Percentiles rank a stretch among this genome's conserved stretches.
These are phyloP conservation scores for Psilocybe subaeruginosa DNA, from an alignment of 768 basidiomycete genomes.

Conservation along the genomic window DNA sequence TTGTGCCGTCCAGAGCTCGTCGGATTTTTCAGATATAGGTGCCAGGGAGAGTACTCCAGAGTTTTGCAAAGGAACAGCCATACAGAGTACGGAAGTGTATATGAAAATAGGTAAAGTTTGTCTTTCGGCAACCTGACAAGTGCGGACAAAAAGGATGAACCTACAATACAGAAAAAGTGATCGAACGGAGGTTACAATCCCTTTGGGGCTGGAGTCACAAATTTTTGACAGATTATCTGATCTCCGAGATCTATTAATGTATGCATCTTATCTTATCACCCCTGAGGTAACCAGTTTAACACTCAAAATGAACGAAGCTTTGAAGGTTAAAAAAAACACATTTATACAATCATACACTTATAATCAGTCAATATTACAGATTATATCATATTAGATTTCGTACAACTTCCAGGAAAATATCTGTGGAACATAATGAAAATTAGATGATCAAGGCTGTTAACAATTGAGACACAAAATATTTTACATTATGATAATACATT, in stretches of 20 bases:
- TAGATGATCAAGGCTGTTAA: background rate
- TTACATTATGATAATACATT: background rate
- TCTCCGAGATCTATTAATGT: background rate
- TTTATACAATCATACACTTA: no score
- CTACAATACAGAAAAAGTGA: conserved; percentile 7
- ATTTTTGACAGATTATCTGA: background rate
- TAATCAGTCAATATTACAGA: no score
- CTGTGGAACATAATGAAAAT: background rate
- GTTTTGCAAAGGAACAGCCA: background rate
- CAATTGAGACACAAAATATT: background rate
- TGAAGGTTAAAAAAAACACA: no score
- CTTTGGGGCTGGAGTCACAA: conserved; percentile 4
- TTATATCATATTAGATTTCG: no score
- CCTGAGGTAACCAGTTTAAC: background rate
- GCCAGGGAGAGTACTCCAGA: background rate
- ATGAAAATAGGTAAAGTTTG: background rate
- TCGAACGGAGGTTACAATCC: conserved; percentile 8
- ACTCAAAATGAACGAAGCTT: background rate
- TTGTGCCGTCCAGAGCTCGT: conserved; percentile 21
- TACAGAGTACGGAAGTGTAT: background rate
- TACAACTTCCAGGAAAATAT: no score
- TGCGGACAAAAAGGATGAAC: background rate
- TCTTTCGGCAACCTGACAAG: background rate
- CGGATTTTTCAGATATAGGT: conserved; percentile 31
- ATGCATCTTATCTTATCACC: background rate